Percentiles rank a stretch among this genome's conserved stretches.
These are phyloP conservation scores for Salix arbutifolia DNA, from an alignment of 345 rosid species.

Conservation along the genomic window DNA sequence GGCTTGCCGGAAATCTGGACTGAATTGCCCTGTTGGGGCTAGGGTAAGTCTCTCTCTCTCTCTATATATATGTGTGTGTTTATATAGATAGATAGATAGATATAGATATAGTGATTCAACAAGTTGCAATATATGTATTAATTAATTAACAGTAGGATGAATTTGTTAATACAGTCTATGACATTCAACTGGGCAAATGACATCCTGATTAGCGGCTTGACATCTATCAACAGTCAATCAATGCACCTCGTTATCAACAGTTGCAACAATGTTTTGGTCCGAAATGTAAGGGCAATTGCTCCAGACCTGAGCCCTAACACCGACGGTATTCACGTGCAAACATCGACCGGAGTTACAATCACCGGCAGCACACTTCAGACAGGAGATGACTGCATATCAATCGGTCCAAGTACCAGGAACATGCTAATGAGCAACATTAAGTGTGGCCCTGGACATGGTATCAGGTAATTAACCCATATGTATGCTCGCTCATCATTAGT, in stretches of 20 bases:
- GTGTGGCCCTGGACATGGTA: slow-evolving; percentile 55
- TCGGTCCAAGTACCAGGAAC: slow-evolving; percentile 41
- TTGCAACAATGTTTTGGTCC: slow-evolving; percentile 21
- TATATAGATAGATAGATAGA: too few relatives aligned
- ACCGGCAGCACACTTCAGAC: slow-evolving; percentile 22
- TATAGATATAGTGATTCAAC: too few relatives aligned
- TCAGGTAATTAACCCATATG: slow-evolving; percentile 25
- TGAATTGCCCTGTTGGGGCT: slow-evolving; percentile 25
- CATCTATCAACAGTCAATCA: slow-evolving; percentile 35
- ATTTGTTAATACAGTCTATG: slow-evolving; percentile 32
- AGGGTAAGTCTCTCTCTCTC: slow-evolving; percentile 17
- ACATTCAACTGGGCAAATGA: slow-evolving; percentile 34
- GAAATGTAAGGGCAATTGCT: slow-evolving; percentile 25
- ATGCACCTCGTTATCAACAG: slow-evolving; percentile 31
- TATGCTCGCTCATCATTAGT: too few relatives aligned
- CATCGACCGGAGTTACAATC: slow-evolving; percentile 30
- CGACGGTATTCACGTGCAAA: slow-evolving; percentile 43
- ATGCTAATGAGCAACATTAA: slow-evolving; percentile 14
- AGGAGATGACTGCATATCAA: slow-evolving; percentile 51
- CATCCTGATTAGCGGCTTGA: slow-evolving; percentile 27
- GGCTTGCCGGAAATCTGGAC: slow-evolving; percentile 28
- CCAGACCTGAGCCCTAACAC: slow-evolving; percentile 50
- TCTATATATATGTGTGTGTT: background rate
- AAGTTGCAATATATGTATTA: too few relatives aligned
- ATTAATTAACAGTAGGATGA: background rate